A percentile compares a stretch with the other conserved stretches of the same genome.
These are phyloP conservation scores for Pseudogymnoascus pannorum DNA, from an alignment of 2,329 filamentous ascomycete species.

Conservation along the genomic window DNA sequence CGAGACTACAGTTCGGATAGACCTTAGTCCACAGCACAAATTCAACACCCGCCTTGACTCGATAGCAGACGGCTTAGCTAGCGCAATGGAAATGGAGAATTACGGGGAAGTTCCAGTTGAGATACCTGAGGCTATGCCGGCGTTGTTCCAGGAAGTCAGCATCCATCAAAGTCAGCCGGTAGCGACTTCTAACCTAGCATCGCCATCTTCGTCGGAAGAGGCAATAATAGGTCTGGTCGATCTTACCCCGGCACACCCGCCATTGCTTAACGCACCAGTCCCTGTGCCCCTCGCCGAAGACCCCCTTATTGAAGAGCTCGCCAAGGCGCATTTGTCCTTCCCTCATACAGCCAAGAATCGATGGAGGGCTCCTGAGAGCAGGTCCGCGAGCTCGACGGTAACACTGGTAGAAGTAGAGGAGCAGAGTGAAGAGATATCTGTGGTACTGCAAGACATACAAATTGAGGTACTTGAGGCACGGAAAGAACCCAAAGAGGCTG, in stretches of 20 bases:
- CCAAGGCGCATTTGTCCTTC: neutral
- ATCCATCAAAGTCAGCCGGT: neutral
- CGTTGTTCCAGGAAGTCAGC: neutral
- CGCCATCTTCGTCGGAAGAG: neutral
- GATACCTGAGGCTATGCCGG: slow-evolving; percentile 6
- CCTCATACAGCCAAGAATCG: neutral
- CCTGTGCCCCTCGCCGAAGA: neutral
- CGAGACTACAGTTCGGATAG: neutral
- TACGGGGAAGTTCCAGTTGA: slow-evolving; percentile 4
- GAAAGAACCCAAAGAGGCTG: neutral
- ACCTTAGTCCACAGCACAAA: neutral
- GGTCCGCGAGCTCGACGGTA: neutral
- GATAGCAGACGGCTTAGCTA: slow-evolving; percentile 7
- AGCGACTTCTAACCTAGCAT: neutral
- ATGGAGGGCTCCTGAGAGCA: neutral
- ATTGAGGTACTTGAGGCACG: neutral
- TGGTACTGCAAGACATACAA: neutral
- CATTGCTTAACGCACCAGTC: neutral
- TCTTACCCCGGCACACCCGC: neutral
- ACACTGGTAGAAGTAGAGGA: neutral
- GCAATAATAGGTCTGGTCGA: neutral
- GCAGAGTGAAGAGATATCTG: neutral
- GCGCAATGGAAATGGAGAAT: slow-evolving; percentile 12
- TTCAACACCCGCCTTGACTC: slow-evolving; percentile 8
- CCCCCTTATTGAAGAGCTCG: neutral